Evolutionary conservation across 2,329 filamentous ascomycete species (phyloP).

Genomic region (Penicillium concentricum): DNA sequence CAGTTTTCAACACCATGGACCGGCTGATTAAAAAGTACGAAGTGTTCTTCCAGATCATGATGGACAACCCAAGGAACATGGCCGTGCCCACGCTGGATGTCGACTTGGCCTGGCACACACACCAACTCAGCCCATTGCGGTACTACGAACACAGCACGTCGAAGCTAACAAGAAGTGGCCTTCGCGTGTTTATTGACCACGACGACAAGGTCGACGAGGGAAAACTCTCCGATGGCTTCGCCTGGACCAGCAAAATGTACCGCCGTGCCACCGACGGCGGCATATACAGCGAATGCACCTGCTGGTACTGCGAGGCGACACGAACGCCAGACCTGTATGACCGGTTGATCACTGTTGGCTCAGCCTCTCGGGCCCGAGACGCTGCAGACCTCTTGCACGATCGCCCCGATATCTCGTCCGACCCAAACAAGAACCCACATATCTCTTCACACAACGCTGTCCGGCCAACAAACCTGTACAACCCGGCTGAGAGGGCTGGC

Average conservation of each 20-base stretch:
- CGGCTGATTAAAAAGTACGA: slow-evolving; percentile 56
- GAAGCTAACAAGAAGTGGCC: slow-evolving; percentile 29
- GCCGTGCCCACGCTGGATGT: slow-evolving; percentile 37
- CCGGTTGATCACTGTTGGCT: slow-evolving; percentile 43
- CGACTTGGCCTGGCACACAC: slow-evolving; percentile 38
- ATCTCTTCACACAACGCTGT: slow-evolving; percentile 74
- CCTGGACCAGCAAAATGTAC: slow-evolving; percentile 71
- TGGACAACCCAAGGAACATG: slow-evolving; percentile 32
- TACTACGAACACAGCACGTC: slow-evolving; percentile 49
- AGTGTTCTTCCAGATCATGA: slow-evolving; percentile 46
- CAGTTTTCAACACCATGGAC: slow-evolving; percentile 60
- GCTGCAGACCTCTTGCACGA: slow-evolving; percentile 51
- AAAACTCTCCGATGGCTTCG: slow-evolving; percentile 63
- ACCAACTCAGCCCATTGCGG: slow-evolving; percentile 26
- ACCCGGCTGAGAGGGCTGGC: slow-evolving; percentile 17
- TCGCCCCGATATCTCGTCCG: slow-evolving; percentile 43
- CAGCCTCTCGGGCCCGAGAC: slow-evolving; percentile 51
- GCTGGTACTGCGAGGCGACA: slow-evolving; percentile 67
- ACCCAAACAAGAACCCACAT: slow-evolving; percentile 61
- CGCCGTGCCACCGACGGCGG: slow-evolving; percentile 61
- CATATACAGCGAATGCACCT: slow-evolving; percentile 52
- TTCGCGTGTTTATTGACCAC: slow-evolving; percentile 67
- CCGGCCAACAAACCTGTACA: slow-evolving; percentile 20
- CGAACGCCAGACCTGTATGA: slow-evolving; percentile 56
- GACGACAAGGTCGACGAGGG: slow-evolving; percentile 78